These are phyloP conservation scores for Collybia sordida DNA, from an alignment of 768 basidiomycete genomes.

Conservation along the genomic window DNA sequence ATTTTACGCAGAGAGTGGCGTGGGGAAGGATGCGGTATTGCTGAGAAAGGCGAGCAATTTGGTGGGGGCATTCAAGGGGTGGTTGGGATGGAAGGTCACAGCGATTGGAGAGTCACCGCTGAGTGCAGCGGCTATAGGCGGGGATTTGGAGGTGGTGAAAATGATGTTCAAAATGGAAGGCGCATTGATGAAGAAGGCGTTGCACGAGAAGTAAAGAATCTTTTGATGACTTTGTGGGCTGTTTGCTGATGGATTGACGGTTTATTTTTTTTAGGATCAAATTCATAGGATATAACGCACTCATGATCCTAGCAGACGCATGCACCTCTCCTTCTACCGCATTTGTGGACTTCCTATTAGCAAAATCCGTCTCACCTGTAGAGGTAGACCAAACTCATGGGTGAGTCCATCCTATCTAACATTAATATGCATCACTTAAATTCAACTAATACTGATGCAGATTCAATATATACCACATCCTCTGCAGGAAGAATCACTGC, in stretches of 20 bases:
- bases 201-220: constrained; percentile 42
- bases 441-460: constrained; percentile 26
- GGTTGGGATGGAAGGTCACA: constrained; percentile 51
- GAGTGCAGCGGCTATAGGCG: constrained; percentile 38
- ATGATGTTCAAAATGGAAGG: constrained; percentile 41
- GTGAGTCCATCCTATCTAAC: constrained; percentile 27
- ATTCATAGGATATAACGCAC: constrained; percentile 42
- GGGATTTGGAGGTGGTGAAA: constrained; percentile 42
- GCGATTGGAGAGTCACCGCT: constrained; percentile 53
- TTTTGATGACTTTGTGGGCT: not conserved
- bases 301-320: constrained; percentile 41
- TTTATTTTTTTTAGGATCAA: constrained; percentile 35
- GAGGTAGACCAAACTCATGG: constrained; percentile 40
- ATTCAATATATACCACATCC: constrained; percentile 58
- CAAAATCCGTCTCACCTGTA: constrained; percentile 41
- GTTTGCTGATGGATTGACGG: not conserved
- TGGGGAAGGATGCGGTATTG: constrained; percentile 42
- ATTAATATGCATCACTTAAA: too few species aligned
- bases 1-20: constrained; percentile 44
- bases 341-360: constrained; percentile 51
- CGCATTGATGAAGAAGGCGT: constrained; percentile 38
- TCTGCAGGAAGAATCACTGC: constrained; percentile 27
- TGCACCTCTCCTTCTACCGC: constrained; percentile 18
- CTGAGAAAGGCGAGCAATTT: constrained; percentile 38
- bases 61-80: constrained; percentile 40